Conservation (phyloP, 495 filamentous ascomycete species). For the Penicillium macrosclerotiorum region DNA sequence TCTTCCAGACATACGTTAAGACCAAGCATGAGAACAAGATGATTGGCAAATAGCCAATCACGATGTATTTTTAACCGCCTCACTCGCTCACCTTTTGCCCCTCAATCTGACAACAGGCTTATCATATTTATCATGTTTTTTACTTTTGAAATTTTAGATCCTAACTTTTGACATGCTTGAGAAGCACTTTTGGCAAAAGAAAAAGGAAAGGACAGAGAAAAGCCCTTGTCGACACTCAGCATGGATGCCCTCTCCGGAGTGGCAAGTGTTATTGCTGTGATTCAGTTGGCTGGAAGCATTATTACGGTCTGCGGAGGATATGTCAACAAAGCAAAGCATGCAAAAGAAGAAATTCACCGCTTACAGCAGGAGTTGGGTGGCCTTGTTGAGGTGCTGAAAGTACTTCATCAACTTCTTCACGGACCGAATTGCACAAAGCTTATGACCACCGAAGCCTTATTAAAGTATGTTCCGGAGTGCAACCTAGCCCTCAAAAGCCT, state of each 20-base stretch:
- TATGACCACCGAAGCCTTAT: constrained; percentile 1
- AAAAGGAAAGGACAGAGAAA: no score
- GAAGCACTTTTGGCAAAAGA: no score
- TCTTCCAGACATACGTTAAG: no score
- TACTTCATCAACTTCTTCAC: constrained; percentile 15
- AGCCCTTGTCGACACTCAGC: no score
- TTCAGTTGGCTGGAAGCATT: constrained; percentile 32
- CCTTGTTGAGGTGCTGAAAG: constrained; percentile 25
- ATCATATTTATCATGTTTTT: no score
- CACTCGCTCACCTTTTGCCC: no score
- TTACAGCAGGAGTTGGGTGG: constrained; percentile 23
- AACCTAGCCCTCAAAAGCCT: constrained; percentile 26
- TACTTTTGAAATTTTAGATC: no score
- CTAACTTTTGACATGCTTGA: no score
- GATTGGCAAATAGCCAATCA: no score
- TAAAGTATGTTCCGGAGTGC: constrained; percentile 24
- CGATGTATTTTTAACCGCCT: no score
- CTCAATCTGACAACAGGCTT: no score
- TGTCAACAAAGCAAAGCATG: constrained; percentile 29
- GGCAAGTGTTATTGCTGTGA: constrained; percentile 36
- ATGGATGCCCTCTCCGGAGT: constrained; percentile 31
- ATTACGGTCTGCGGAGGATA: constrained; percentile 28
- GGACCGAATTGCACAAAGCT: constrained; percentile 11
- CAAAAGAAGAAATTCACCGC: constrained; percentile 31
- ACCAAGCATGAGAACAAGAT: no score